A percentile compares a stretch with the other conserved stretches of the same genome.
These are phyloP conservation scores for Vigna radiata DNA, from an alignment of 306 rosid genomes.

Conservation along the genomic window DNA sequence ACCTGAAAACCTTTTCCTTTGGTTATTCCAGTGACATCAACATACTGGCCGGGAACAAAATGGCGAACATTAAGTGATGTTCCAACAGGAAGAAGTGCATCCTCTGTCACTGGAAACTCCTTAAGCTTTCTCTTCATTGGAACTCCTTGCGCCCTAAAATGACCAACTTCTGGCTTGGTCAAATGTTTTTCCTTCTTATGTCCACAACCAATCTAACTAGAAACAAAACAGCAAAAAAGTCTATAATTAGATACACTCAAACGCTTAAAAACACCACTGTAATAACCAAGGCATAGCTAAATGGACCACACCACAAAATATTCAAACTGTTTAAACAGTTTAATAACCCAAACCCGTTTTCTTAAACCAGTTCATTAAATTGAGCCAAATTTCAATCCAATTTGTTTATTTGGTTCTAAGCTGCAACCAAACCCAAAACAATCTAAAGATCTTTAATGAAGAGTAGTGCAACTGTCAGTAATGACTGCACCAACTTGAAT, in stretches of 20 bases:
- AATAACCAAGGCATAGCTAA: neutral
- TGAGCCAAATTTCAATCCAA: neutral
- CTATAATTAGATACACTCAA: slow-evolving; percentile 43
- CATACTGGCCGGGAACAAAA: slow-evolving; percentile 96
- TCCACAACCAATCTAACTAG: slow-evolving; percentile 99
- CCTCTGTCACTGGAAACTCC: slow-evolving; percentile 94
- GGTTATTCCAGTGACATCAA: slow-evolving; percentile 85
- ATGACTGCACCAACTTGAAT: neutral
- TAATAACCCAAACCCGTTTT: slow-evolving; percentile 4
- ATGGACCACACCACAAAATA: neutral
- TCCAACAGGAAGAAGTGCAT: slow-evolving; percentile 96
- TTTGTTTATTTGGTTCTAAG: neutral
- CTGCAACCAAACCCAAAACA: neutral
- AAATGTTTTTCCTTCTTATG: slow-evolving; percentile 95
- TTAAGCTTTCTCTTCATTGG: slow-evolving; percentile 85
- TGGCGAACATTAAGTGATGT: slow-evolving; percentile 84
- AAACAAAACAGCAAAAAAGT: slow-evolving; percentile 48
- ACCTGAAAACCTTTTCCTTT: slow-evolving; percentile 99
- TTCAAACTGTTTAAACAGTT: neutral
- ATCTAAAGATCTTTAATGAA: neutral
- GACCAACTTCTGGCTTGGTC: slow-evolving; percentile 95
- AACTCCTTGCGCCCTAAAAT: slow-evolving; percentile 97
- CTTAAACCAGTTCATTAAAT: neutral
- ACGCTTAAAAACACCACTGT: neutral
- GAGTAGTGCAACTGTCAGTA: neutral